Percentiles rank a stretch among this genome's conserved stretches.
Evolutionary conservation across 2,329 filamentous ascomycete genomes (phyloP).

Genomic region (Colletotrichum sp.): DNA sequence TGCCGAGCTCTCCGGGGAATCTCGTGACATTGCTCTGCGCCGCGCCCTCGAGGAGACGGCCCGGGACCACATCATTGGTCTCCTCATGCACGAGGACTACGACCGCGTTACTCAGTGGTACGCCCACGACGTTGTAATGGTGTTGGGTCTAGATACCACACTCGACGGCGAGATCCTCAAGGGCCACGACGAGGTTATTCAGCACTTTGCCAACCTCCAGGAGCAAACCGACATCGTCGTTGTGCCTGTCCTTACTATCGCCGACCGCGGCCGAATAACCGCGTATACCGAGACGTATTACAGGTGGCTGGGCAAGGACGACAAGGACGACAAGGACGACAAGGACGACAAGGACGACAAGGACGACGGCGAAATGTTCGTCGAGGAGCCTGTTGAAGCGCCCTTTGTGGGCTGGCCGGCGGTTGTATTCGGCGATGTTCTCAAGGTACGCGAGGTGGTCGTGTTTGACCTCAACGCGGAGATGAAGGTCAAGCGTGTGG

Average conservation of each 20-base stretch:
- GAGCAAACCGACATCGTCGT: not conserved
- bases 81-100: not conserved
- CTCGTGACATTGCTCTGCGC: not conserved
- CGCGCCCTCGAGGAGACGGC: not conserved
- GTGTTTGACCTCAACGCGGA: not conserved
- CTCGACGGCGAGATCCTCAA: not conserved
- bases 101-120: not conserved
- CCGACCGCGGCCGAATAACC: not conserved
- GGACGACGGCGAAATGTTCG: not conserved
- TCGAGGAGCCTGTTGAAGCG: not conserved
- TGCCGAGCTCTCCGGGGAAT: not conserved
- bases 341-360: not conserved
- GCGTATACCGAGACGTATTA: not conserved
- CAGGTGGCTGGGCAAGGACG: not conserved
- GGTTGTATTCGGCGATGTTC: not conserved
- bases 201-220: not conserved
- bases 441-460: not conserved
- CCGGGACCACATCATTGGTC: not conserved
- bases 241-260: not conserved
- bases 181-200: not conserved
- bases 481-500: not conserved
- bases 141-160: not conserved
- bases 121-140: not conserved
- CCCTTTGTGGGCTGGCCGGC: not conserved
- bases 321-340: too few relatives aligned